A percentile compares a stretch with the other conserved stretches of the same genome.
Conservation (phyloP, 768 basidiomycete genomes). For the Leccinum variicolor region DNA sequence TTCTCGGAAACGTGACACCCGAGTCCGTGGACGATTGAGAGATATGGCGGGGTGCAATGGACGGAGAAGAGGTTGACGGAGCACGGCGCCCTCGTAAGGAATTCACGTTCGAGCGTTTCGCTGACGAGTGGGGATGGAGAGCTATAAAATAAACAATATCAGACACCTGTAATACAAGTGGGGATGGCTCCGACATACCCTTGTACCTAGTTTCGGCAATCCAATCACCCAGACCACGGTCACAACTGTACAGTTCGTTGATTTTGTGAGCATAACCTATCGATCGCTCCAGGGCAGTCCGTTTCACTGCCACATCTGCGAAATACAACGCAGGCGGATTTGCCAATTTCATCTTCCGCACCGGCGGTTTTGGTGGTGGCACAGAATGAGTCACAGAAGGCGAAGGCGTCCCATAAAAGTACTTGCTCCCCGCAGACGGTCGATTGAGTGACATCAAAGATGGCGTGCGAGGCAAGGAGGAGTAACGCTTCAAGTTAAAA, state of each 20-base stretch:
- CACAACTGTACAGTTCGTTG: slow-evolving; percentile 71
- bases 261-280: slow-evolving; percentile 76
- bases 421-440: slow-evolving; percentile 20
- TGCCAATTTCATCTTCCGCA: slow-evolving; percentile 32
- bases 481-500: slow-evolving; percentile 41
- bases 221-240: slow-evolving; percentile 82
- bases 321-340: slow-evolving; percentile 71
- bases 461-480: slow-evolving; percentile 64
- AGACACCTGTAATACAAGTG: slow-evolving; percentile 1
- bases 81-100: slow-evolving; percentile 19
- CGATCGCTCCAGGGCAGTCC: slow-evolving; percentile 64
- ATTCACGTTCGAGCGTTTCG: slow-evolving; percentile 28
- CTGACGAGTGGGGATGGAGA: slow-evolving; percentile 20
- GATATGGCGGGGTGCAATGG: slow-evolving; percentile 59
- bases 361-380: slow-evolving; percentile 15
- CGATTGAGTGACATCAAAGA: slow-evolving; percentile 46
- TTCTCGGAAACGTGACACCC: slow-evolving; percentile 74
- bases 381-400: slow-evolving; percentile 34
- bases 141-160: slow-evolving; percentile 9
- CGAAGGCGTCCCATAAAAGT: slow-evolving; percentile 23
- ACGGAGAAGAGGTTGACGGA: slow-evolving; percentile 42
- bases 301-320: slow-evolving; percentile 56
- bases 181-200: slow-evolving; percentile 38
- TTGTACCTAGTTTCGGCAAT: slow-evolving; percentile 50
- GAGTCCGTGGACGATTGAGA: slow-evolving; percentile 72